Evolutionary conservation across 805 yeast genomes (phyloP).

Genomic region (Pichia pseudocactophila): DNA sequence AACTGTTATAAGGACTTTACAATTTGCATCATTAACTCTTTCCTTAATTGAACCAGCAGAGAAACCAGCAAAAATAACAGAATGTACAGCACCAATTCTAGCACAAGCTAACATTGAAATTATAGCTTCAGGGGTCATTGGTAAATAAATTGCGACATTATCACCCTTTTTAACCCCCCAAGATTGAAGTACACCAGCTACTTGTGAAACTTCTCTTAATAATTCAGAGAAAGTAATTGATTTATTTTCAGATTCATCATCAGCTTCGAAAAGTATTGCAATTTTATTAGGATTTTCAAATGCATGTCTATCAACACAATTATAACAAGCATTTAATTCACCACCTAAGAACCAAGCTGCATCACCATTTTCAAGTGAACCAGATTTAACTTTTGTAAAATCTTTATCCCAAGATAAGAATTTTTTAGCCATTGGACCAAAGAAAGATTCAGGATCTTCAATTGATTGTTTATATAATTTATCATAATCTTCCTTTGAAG

Average conservation of each 20-base stretch:
- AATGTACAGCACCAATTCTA: conserved; percentile 92
- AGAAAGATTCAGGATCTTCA: conserved; percentile 70
- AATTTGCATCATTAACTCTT: conserved; percentile 81
- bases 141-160: conserved; percentile 91
- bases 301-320: conserved; percentile 95
- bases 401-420: conserved; percentile 73
- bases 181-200: conserved; percentile 73
- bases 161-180: conserved; percentile 94
- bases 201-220: conserved; percentile 71
- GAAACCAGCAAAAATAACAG: conserved; percentile 96
- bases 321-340: conserved; percentile 84
- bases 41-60: conserved; percentile 88
- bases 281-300: conserved; percentile 74
- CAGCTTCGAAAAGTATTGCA: conserved; percentile 89
- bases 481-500: conserved; percentile 58
- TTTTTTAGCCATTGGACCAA: conserved; percentile 67
- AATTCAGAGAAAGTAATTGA: conserved; percentile 80
- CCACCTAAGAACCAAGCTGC: conserved; percentile 94
- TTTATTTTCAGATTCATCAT: conserved; percentile 68
- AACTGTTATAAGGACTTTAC: conserved; percentile 81
- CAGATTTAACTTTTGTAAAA: conserved; percentile 54
- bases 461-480: conserved; percentile 66
- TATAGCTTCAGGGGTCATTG: conserved; percentile 96
- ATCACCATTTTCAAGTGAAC: conserved; percentile 67
- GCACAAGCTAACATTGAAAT: conserved; percentile 90